A percentile compares a stretch with the other conserved stretches of the same genome.
These are phyloP conservation scores for Neurospora sp. DNA, from an alignment of 2,329 filamentous ascomycete species.

Conservation along the genomic window DNA sequence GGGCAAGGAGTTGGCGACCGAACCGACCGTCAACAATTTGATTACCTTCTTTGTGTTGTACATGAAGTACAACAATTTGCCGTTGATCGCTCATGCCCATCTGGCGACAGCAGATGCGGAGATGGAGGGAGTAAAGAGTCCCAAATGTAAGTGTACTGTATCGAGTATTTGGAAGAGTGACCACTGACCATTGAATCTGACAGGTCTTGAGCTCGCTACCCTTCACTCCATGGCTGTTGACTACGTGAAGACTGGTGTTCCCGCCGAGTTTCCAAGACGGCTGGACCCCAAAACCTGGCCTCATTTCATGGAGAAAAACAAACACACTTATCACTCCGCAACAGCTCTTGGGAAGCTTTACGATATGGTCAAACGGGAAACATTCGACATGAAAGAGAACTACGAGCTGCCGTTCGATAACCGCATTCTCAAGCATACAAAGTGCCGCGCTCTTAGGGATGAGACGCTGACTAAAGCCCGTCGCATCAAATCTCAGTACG, in stretches of 20 bases:
- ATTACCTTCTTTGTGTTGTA: slow-evolving; percentile 81
- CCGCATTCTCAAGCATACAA: slow-evolving; percentile 57
- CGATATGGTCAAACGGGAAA: slow-evolving; percentile 52
- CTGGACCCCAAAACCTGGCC: slow-evolving; percentile 60
- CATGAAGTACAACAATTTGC: slow-evolving; percentile 81
- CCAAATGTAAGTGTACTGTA: slow-evolving; percentile 46
- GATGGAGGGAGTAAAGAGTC: slow-evolving; percentile 52
- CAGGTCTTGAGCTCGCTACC: slow-evolving; percentile 22
- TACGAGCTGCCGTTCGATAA: slow-evolving; percentile 65
- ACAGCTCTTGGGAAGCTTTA: slow-evolving; percentile 75
- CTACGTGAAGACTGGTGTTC: slow-evolving; percentile 80
- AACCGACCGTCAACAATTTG: slow-evolving; percentile 58
- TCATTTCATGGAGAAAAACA: slow-evolving; percentile 75
- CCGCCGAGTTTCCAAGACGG: slow-evolving; percentile 54
- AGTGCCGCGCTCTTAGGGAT: slow-evolving; percentile 31
- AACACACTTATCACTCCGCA: slow-evolving; percentile 51
- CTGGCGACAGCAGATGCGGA: slow-evolving; percentile 63
- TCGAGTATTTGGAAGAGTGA: background rate
- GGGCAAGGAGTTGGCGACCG: slow-evolving; percentile 36
- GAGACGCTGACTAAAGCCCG: slow-evolving; percentile 48
- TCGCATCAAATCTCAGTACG: slow-evolving; percentile 66
- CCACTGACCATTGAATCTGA: background rate
- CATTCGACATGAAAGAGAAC: slow-evolving; percentile 58
- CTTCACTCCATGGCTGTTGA: slow-evolving; percentile 90
- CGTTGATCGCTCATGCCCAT: slow-evolving; percentile 72